A percentile compares a stretch with the other conserved stretches of the same genome.
Conservation (phyloP, 257 asterid species). For the Lithospermum erythrorhizon region DNA sequence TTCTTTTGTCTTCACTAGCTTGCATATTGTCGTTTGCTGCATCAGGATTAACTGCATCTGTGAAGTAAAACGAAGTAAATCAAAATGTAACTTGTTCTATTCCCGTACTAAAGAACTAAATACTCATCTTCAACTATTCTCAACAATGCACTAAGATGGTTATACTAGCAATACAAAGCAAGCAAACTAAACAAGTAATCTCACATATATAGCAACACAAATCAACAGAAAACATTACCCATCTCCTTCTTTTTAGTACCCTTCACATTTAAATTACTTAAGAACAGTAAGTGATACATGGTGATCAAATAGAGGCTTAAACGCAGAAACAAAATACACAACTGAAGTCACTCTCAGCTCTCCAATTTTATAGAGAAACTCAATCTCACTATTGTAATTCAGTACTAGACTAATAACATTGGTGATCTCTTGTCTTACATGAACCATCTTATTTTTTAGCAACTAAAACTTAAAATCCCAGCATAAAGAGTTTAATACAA, state of each 20-base stretch:
- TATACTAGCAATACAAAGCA: not conserved
- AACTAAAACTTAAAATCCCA: not conserved
- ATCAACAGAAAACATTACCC: not conserved
- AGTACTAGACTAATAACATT: not conserved
- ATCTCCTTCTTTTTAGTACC: not conserved
- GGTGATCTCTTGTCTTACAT: not conserved
- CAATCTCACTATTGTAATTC: not conserved
- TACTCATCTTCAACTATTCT: not conserved
- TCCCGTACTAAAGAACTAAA: not conserved
- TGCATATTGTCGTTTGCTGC: slow-evolving; percentile 26
- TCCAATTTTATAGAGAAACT: not conserved
- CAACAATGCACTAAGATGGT: not conserved
- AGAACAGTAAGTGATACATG: not conserved
- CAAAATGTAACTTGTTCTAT: not conserved
- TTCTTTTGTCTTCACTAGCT: slow-evolving; percentile 39
- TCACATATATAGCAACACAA: not conserved
- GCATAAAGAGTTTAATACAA: not conserved
- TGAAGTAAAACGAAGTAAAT: slow-evolving; percentile 13
- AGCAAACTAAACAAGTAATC: too few species aligned
- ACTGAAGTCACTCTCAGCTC: not conserved
- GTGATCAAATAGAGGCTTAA: not conserved
- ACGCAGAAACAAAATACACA: not conserved
- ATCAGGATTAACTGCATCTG: slow-evolving; percentile 39
- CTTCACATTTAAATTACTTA: not conserved
- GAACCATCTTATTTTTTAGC: not conserved